Evolutionary conservation across 1,139 yeast species (phyloP).

Genomic region (Taphrina betulina): DNA sequence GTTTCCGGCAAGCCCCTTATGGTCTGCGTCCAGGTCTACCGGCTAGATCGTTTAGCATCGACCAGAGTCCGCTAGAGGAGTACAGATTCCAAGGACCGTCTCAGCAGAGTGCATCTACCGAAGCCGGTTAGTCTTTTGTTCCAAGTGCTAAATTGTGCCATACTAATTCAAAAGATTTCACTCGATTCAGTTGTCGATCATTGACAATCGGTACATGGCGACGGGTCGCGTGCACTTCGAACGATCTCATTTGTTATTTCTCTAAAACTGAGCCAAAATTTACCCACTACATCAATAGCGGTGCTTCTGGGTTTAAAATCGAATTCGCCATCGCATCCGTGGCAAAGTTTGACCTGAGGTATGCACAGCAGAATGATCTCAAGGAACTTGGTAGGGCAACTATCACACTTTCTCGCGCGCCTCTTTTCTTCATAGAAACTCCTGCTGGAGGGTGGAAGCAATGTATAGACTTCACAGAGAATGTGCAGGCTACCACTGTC

Average conservation of each 20-base stretch:
- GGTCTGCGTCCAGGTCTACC: constrained; percentile 53
- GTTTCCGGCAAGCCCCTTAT: not conserved
- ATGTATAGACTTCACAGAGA: constrained; percentile 43
- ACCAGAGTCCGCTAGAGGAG: constrained; percentile 50
- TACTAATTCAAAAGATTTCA: too few species aligned
- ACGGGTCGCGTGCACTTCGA: constrained; percentile 39
- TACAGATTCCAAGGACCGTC: not conserved
- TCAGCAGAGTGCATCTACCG: too few species aligned
- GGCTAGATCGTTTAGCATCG: constrained; percentile 53
- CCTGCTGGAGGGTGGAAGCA: constrained; percentile 39
- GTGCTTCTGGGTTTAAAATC: constrained; percentile 41
- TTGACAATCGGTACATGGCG: constrained; percentile 44
- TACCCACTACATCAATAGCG: constrained; percentile 41
- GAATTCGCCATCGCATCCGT: constrained; percentile 40
- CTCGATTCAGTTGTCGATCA: constrained; percentile 40
- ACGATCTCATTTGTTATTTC: constrained; percentile 41
- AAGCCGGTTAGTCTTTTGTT: too few species aligned
- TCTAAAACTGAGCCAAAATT: constrained; percentile 39
- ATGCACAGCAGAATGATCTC: not conserved
- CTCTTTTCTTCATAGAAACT: constrained; percentile 40
- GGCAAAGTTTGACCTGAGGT: constrained; percentile 32
- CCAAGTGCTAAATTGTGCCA: too few species aligned
- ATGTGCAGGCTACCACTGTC: constrained; percentile 40
- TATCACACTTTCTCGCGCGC: constrained; percentile 36
- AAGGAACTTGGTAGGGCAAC: constrained; percentile 12